Evolutionary conservation across 2,329 filamentous ascomycete genomes (phyloP), one percentile per base, ranked within the genome.

Genomic region (Penicillium sp.): DNA sequence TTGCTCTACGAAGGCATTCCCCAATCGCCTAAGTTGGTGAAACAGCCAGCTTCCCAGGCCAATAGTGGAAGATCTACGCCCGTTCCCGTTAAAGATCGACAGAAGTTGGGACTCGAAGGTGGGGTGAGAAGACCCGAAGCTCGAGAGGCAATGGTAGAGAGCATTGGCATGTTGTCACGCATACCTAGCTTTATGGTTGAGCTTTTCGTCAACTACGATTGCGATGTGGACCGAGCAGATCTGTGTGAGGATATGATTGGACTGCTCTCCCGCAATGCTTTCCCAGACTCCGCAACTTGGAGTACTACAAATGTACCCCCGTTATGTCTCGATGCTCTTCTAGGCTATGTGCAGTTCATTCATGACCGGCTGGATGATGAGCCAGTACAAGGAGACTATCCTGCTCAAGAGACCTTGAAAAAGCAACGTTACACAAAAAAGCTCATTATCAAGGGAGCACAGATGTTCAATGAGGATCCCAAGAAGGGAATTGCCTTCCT

Each of bases 221-320:
- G 93, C 69, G 92, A 97, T 69, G 87, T 91, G 50, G 90, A 99
- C 69, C 85, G 92, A 48, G 88, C 87, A 50, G 94, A 99, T 76
- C 78, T 99, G 5, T 99, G 94, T 68, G 90, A 96, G 77, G 95
- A 99, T 69, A 89, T 97, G 83, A 86, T 99, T 58, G 93, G 94
- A 0, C 82, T 99, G 34, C 79, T 99, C 16, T 93, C 94, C 20
- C 85, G 94, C 56, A 99, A 97, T 72, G 94, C 94, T 2, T 89
- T 99, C 62, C 95, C 94, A 0, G 94, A 99, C 72, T 96, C 94
- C 9, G 94, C 93, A 6, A 97, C 92, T 6, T 99, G 94, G 94
- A 99, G 95, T 72, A 99, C 94, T 11, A 97, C 93, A 5, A 99
- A 96, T 70, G 95, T 99, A 1, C 94, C 94, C 16, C 94, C 94